Evolutionary conservation across 2,329 filamentous ascomycete species (phyloP).

Genomic region (Pestalotiopsis sp.): DNA sequence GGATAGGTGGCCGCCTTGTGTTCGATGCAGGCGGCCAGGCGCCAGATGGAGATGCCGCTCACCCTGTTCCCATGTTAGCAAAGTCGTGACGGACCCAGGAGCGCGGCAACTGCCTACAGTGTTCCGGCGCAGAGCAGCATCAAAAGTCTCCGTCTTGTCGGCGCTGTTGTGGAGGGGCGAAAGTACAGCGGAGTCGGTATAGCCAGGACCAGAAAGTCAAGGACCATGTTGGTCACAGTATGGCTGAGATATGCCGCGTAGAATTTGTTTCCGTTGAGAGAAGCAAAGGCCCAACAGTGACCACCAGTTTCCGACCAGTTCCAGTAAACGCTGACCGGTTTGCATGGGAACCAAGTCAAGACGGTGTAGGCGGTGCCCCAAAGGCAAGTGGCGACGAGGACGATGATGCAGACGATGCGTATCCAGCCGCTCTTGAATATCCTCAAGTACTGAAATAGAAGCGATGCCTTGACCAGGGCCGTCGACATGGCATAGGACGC

Average conservation of each 20-base stretch:
- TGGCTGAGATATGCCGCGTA: conserved; percentile 31
- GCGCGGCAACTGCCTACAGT: conserved; percentile 15
- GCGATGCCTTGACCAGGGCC: conserved; percentile 38
- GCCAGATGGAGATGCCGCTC: conserved; percentile 20
- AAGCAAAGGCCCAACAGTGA: conserved; percentile 34
- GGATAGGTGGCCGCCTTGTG: conserved; percentile 29
- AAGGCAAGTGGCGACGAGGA: conserved; percentile 25
- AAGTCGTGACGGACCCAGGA: not conserved
- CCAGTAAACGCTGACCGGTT: conserved; percentile 35
- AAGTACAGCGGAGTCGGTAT: conserved; percentile 34
- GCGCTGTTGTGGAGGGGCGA: conserved; percentile 15
- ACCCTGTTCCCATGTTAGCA: not conserved
- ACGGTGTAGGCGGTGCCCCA: conserved; percentile 32
- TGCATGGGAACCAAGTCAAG: conserved; percentile 32
- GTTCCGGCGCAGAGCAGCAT: conserved; percentile 18
- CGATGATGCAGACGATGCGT: conserved; percentile 25
- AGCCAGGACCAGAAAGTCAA: conserved; percentile 34
- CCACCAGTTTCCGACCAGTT: conserved; percentile 19
- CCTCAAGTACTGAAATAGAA: conserved; percentile 38
- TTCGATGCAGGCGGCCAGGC: conserved; percentile 27
- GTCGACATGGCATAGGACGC: conserved; percentile 35
- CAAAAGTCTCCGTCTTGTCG: conserved; percentile 19
- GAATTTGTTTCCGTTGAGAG: conserved; percentile 24
- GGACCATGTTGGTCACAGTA: conserved; percentile 30
- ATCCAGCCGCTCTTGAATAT: conserved; percentile 26